These are phyloP conservation scores for Aulographum hederae DNA, from an alignment of 2,329 filamentous ascomycete species.

Conservation along the genomic window DNA sequence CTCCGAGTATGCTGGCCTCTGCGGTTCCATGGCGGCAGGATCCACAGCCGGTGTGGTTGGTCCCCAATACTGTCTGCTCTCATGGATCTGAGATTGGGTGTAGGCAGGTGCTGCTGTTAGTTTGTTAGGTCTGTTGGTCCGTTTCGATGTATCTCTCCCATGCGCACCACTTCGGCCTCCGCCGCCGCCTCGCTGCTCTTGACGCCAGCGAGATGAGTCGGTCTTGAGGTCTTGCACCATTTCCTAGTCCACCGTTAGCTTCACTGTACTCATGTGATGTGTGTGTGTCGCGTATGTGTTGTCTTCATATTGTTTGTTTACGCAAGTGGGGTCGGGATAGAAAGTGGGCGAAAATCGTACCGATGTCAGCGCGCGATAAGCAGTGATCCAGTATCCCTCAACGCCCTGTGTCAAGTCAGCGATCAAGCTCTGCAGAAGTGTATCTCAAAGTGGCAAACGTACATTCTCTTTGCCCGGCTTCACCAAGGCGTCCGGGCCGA, in stretches of 20 bases:
- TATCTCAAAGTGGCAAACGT: constrained; percentile 7
- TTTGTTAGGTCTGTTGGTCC: constrained; percentile 24
- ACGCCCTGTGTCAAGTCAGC: constrained; percentile 17
- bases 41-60: constrained; percentile 7
- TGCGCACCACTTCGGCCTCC: not conserved
- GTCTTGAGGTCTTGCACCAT: constrained; percentile 31
- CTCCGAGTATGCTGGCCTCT: constrained; percentile 4
- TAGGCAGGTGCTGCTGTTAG: constrained; percentile 24
- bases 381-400: constrained; percentile 31
- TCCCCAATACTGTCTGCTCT: constrained; percentile 22
- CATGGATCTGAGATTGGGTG: constrained; percentile 23
- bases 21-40: constrained; percentile 1
- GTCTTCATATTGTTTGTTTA: too few relatives aligned
- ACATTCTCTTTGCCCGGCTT: constrained; percentile 17
- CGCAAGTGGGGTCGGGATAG: not conserved
- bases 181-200: constrained; percentile 10
- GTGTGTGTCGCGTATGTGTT: too few relatives aligned
- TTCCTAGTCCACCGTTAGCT: constrained; percentile 15
- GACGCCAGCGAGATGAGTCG: constrained; percentile 27
- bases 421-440: not conserved
- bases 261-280: too few relatives aligned
- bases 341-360: constrained; percentile 14
- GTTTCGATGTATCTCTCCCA: not conserved
- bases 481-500: constrained; percentile 31
- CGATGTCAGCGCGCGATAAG: constrained; percentile 30